Percentiles rank a stretch among this genome's conserved stretches.
Evolutionary conservation across 2,329 filamentous ascomycete genomes (phyloP).

Genomic region (Sporothrix globosa): DNA sequence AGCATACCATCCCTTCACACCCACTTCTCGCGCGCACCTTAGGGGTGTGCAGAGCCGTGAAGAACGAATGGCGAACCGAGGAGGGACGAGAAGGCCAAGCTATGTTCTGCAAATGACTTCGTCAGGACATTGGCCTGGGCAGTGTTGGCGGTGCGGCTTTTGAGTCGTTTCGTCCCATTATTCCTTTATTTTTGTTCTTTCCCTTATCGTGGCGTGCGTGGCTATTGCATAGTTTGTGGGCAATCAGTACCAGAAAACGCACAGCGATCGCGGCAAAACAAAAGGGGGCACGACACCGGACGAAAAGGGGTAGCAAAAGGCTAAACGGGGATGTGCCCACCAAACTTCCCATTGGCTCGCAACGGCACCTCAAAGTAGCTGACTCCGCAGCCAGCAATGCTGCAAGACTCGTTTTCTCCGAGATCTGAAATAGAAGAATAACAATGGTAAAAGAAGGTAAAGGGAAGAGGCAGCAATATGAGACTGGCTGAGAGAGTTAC

Average conservation of each 20-base stretch:
- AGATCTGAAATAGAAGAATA: background rate
- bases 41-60: slow-evolving; percentile 8
- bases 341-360: slow-evolving; percentile 24
- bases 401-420: background rate
- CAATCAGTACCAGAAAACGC: background rate
- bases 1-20: slow-evolving; percentile 32
- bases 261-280: background rate
- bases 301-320: slow-evolving; percentile 29
- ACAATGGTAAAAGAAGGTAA: background rate
- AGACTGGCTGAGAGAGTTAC: background rate
- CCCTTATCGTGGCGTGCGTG: background rate
- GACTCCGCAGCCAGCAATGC: slow-evolving; percentile 29
- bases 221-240: slow-evolving; percentile 15
- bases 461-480: background rate
- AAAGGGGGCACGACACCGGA: slow-evolving; percentile 21
- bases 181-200: background rate
- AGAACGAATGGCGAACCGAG: background rate
- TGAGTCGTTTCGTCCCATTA: background rate
- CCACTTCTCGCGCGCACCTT: slow-evolving; percentile 13
- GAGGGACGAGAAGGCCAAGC: background rate
- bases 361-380: slow-evolving; percentile 4
- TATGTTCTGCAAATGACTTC: slow-evolving; percentile 7
- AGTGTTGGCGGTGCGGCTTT: background rate
- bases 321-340: slow-evolving; percentile 22
- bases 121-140: slow-evolving; percentile 8